Percentiles rank a stretch among this genome's conserved stretches.
phyloP scores from a whole-genome alignment of 257 asterid genomes.

The Lantana camara region DNA sequence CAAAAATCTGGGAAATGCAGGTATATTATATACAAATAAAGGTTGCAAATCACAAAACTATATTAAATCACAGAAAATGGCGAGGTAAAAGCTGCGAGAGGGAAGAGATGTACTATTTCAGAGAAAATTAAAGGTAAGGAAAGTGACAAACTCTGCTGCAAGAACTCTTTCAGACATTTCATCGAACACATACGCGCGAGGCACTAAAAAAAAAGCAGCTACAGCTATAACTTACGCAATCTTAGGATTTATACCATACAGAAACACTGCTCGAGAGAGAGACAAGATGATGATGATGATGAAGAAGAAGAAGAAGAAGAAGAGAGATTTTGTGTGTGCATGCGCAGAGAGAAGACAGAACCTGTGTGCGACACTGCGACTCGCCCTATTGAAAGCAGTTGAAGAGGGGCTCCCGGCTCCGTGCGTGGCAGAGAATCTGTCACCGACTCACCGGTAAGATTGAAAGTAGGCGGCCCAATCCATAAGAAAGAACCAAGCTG shows the following conservation, averaged over 20 bases:
- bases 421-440: too few species aligned
- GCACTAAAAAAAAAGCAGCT: neutral
- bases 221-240: neutral
- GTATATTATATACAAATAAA: neutral
- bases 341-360: neutral
- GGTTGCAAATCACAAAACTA: neutral
- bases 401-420: too few species aligned
- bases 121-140: neutral
- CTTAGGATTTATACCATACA: neutral
- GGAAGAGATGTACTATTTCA: neutral
- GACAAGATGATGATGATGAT: neutral
- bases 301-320: too few species aligned
- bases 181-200: slow-evolving; percentile 21
- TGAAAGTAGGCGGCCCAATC: too few species aligned
- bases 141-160: neutral
- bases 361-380: too few species aligned
- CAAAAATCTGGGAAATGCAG: neutral
- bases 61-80: too few species aligned
- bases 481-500: neutral
- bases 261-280: neutral
- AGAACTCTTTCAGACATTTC: slow-evolving; percentile 24
- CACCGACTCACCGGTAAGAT: too few species aligned
- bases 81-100: neutral
- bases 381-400: too few species aligned
- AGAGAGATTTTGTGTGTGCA: neutral